Percentiles rank a stretch among this genome's conserved stretches.
Conservation (phyloP, 148 eudicot species). For the Cornus suecica region DNA sequence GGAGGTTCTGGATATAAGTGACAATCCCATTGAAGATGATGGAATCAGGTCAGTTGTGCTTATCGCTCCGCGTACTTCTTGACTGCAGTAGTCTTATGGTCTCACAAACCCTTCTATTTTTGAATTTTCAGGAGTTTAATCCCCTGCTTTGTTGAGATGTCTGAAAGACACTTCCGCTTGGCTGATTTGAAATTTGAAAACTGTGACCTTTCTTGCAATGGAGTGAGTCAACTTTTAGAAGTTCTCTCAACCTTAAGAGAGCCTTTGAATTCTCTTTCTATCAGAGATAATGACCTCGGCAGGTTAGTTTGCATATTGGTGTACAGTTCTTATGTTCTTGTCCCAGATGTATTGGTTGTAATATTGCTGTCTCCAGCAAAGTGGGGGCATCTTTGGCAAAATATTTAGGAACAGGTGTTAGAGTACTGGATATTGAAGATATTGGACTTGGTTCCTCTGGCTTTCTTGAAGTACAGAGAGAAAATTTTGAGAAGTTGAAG, state of each 20-base stretch:
- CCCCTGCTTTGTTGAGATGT: slow-evolving; percentile 48
- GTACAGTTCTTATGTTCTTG: not conserved
- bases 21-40: slow-evolving; percentile 73
- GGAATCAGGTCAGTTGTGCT: slow-evolving; percentile 59
- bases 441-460: slow-evolving; percentile 76
- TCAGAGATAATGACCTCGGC: slow-evolving; percentile 82
- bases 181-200: slow-evolving; percentile 57
- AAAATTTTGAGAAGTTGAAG: slow-evolving; percentile 39
- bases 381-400: slow-evolving; percentile 69
- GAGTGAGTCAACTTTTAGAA: slow-evolving; percentile 58
- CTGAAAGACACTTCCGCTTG: slow-evolving; percentile 34
- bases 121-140: slow-evolving; percentile 57
- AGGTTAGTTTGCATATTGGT: slow-evolving; percentile 44
- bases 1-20: slow-evolving; percentile 70
- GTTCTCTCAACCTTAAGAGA: slow-evolving; percentile 49
- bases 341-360: not conserved
- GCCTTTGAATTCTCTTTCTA: slow-evolving; percentile 59
- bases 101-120: slow-evolving; percentile 1
- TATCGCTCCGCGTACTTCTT: not conserved
- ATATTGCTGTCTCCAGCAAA: slow-evolving; percentile 36
- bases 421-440: slow-evolving; percentile 58
- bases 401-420: slow-evolving; percentile 53
- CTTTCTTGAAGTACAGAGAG: slow-evolving; percentile 53
- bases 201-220: slow-evolving; percentile 60
- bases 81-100: not conserved